Conservation (phyloP, 2,329 filamentous ascomycete genomes). For the Phialocephala sp. region DNA sequence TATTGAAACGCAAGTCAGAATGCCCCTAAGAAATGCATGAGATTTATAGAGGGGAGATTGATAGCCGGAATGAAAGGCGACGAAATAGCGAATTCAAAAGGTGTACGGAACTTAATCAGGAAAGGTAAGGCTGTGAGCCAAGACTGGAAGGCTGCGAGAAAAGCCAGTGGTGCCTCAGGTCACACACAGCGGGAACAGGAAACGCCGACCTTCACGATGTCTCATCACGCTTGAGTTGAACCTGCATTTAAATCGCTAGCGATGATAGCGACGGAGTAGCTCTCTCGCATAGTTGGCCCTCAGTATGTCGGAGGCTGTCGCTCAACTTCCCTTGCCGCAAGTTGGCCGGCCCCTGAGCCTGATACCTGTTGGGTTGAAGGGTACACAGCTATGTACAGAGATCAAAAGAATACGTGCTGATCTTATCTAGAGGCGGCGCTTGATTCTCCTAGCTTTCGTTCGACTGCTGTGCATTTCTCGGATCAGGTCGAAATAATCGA, state of each 20-base stretch:
- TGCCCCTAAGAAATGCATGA: no score
- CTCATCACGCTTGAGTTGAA: neutral
- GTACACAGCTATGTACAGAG: neutral
- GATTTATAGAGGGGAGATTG: no score
- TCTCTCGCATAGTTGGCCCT: neutral
- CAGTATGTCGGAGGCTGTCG: slow-evolving; percentile 33
- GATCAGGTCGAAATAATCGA: slow-evolving; percentile 93
- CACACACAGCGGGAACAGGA: no score
- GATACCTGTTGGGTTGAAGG: slow-evolving; percentile 66
- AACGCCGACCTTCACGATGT: no score
- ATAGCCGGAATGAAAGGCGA: no score
- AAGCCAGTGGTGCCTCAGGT: no score
- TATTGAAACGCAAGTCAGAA: neutral
- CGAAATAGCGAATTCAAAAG: no score
- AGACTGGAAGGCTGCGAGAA: no score
- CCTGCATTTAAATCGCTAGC: neutral
- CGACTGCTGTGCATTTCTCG: slow-evolving; percentile 81
- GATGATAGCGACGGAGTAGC: neutral
- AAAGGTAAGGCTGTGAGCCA: no score
- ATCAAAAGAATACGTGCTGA: neutral
- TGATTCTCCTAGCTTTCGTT: slow-evolving; percentile 94
- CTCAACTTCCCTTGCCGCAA: slow-evolving; percentile 31
- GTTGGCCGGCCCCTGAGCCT: slow-evolving; percentile 38
- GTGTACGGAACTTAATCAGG: no score
- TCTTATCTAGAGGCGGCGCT: slow-evolving; percentile 77